Evolutionary conservation across 2,329 filamentous ascomycete species (phyloP).

Genomic region (Apiospora marii): DNA sequence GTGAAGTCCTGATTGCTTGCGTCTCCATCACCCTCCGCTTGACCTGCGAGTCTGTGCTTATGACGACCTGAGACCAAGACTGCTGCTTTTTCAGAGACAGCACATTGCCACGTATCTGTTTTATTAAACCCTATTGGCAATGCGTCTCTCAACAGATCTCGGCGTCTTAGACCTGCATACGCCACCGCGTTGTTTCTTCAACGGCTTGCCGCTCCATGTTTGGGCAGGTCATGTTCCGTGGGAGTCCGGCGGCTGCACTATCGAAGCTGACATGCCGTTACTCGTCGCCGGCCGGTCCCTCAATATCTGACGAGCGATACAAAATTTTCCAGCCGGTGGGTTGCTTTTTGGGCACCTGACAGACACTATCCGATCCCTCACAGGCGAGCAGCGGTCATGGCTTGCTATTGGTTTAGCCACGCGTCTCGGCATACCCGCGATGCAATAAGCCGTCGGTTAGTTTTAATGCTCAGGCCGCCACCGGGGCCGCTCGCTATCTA

Average conservation of each 20-base stretch:
- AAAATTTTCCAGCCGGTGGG: background rate
- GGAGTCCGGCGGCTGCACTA: background rate
- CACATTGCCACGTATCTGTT: slow-evolving; percentile 15
- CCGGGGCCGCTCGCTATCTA: background rate
- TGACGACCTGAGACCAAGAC: background rate
- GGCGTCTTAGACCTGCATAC: background rate
- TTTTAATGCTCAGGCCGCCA: background rate
- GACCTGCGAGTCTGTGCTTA: background rate
- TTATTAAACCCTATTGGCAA: background rate
- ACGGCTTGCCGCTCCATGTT: slow-evolving; percentile 15
- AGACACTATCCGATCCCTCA: slow-evolving; percentile 10
- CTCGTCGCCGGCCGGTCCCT: background rate
- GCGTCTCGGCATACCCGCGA: slow-evolving; percentile 1
- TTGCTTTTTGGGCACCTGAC: background rate
- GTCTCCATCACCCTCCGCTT: background rate
- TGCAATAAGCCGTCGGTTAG: slow-evolving; percentile 8
- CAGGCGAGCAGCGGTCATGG: background rate
- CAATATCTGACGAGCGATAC: background rate
- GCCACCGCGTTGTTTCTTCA: background rate
- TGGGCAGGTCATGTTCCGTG: background rate
- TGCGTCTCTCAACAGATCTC: background rate
- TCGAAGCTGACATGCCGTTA: background rate
- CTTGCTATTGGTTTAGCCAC: slow-evolving; percentile 13
- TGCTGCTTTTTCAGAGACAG: slow-evolving; percentile 3
- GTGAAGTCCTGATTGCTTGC: background rate